phyloP scores from a whole-genome alignment of 768 basidiomycete species.

The Kwoniella sp. region DNA sequence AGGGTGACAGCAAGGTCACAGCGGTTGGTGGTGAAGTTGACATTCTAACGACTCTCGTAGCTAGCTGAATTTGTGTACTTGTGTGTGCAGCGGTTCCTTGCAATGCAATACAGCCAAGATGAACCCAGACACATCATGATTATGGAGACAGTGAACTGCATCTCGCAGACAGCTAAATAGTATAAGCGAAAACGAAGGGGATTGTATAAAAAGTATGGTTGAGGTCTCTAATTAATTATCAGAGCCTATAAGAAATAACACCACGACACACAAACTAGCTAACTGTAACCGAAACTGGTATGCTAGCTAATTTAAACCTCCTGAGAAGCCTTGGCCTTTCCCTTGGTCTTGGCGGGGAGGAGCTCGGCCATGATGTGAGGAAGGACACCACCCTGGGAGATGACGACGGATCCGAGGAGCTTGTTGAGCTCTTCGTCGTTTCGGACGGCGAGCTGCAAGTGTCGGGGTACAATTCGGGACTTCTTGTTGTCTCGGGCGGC shows the following conservation, averaged over 20 bases:
- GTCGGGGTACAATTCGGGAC: conserved; percentile 91
- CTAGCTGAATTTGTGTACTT: no score
- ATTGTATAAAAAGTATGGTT: conserved; percentile 10
- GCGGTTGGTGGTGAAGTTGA: no score
- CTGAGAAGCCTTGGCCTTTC: conserved; percentile 51
- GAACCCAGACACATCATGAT: no score
- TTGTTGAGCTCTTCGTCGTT: conserved; percentile 84
- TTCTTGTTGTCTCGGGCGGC: conserved; percentile 80
- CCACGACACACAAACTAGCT: conserved; percentile 2
- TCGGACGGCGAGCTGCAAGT: conserved; percentile 87
- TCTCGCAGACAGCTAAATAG: conserved; percentile 30
- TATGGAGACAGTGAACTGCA: conserved; percentile 22
- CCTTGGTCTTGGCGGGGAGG: conserved; percentile 59
- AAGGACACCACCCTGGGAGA: conserved; percentile 85
- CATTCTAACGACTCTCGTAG: no score
- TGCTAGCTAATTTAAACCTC: conserved; percentile 46
- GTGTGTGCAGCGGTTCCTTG: no score
- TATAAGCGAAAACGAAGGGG: conserved; percentile 40
- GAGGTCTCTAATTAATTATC: neutral
- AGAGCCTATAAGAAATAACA: neutral
- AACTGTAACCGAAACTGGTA: neutral
- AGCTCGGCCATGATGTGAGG: conserved; percentile 70
- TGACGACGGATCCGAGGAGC: conserved; percentile 80
- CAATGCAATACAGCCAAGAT: no score
- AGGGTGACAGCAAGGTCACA: no score